These are phyloP conservation scores for Limtongozyma cylindracea DNA, from an alignment of 805 yeast species.

Conservation along the genomic window DNA sequence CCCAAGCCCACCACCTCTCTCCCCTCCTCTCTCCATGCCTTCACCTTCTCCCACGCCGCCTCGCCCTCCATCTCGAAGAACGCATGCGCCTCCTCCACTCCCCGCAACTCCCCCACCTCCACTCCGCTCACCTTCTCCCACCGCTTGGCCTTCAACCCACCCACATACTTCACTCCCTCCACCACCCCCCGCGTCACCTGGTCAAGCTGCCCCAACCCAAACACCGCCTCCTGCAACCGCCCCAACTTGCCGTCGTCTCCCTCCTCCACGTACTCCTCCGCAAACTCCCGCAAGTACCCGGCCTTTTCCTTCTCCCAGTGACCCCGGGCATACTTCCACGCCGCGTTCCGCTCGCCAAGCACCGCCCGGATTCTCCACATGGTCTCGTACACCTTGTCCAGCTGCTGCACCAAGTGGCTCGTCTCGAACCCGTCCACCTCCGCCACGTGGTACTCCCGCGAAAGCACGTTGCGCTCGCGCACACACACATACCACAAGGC, in stretches of 20 bases:
- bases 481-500: conserved; percentile 73
- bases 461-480: conserved; percentile 58
- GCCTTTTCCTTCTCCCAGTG: conserved; percentile 16
- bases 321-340: conserved; percentile 36
- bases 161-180: conserved; percentile 43
- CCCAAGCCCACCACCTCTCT: too few species aligned
- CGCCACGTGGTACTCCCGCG: conserved; percentile 47
- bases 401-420: conserved; percentile 13
- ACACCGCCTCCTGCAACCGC: conserved; percentile 60
- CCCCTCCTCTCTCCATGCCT: too few species aligned
- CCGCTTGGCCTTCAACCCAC: conserved; percentile 34
- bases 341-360: conserved; percentile 60
- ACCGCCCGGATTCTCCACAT: conserved; percentile 52
- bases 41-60: conserved; percentile 11
- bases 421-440: conserved; percentile 6
- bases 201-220: conserved; percentile 51
- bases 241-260: conserved; percentile 45
- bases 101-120: conserved; percentile 9
- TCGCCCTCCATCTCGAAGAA: conserved; percentile 9
- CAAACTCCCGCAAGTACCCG: conserved; percentile 29
- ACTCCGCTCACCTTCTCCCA: conserved; percentile 17
- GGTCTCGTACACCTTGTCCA: conserved; percentile 11
- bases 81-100: conserved; percentile 18
- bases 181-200: conserved; percentile 23
- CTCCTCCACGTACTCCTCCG: conserved; percentile 26